phyloP scores from a whole-genome alignment of 169 alveolate species.

The Eimeria maxima region DNA sequence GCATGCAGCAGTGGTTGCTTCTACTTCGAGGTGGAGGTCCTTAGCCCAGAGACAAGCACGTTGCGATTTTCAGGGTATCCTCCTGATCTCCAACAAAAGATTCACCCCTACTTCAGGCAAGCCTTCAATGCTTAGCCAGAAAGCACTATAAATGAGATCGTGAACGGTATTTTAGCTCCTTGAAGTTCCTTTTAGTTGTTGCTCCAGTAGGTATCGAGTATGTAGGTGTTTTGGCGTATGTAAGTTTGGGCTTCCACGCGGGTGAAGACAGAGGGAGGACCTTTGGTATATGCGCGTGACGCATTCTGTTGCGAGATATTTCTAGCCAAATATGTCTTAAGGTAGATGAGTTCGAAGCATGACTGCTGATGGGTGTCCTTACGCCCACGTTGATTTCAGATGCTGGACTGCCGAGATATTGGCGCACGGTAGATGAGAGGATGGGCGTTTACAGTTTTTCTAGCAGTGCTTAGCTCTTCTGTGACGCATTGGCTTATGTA shows the following conservation, averaged over 20 bases:
- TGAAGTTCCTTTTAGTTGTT: neutral
- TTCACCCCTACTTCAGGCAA: slow-evolving; percentile 66
- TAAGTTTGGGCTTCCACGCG: too few species aligned
- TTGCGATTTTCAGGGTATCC: slow-evolving; percentile 71
- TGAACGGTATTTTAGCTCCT: neutral
- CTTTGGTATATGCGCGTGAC: neutral
- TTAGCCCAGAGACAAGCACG: neutral
- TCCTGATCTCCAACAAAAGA: slow-evolving; percentile 19
- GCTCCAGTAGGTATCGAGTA: neutral
- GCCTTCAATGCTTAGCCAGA: neutral
- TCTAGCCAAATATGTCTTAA: neutral
- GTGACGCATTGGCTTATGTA: neutral
- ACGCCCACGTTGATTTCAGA: neutral
- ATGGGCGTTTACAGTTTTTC: neutral
- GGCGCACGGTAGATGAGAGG: neutral
- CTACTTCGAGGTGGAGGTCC: slow-evolving; percentile 79
- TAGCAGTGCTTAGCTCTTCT: neutral
- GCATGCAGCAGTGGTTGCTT: slow-evolving; percentile 80
- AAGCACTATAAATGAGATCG: neutral
- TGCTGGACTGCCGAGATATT: neutral
- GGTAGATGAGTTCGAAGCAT: neutral
- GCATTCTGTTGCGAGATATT: neutral
- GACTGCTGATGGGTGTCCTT: neutral
- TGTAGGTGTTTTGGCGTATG: neutral
- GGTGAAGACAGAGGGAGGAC: neutral